Evolutionary conservation across 495 filamentous ascomycete genomes (phyloP).

Genomic region (Daldinia bambusicola): DNA sequence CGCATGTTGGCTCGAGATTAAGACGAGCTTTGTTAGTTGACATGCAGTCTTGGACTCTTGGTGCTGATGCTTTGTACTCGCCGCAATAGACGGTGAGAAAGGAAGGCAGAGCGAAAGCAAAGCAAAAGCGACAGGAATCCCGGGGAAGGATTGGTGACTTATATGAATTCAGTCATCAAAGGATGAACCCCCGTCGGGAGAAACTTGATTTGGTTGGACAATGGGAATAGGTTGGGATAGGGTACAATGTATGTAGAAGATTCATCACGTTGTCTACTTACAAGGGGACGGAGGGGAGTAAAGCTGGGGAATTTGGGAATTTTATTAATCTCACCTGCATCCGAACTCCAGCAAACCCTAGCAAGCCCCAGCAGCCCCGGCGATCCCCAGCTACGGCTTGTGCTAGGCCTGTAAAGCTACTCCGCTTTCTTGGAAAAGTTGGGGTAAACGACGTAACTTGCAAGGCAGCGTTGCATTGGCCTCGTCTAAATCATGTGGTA

Average conservation of each 20-base stretch:
- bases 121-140: constrained; percentile 7
- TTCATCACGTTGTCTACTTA: constrained; percentile 37
- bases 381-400: constrained; percentile 40
- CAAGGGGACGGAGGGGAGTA: constrained; percentile 25
- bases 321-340: constrained; percentile 48
- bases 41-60: constrained; percentile 22
- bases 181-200: constrained; percentile 27
- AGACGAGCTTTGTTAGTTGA: constrained; percentile 36
- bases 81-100: constrained; percentile 39
- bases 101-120: not conserved
- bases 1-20: constrained; percentile 44
- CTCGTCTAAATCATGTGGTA: constrained; percentile 41
- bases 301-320: constrained; percentile 35
- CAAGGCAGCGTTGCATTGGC: constrained; percentile 33
- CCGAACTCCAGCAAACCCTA: constrained; percentile 20
- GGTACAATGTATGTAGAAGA: constrained; percentile 3
- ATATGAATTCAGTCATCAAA: constrained; percentile 45
- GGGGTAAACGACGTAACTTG: constrained; percentile 45
- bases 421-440: constrained; percentile 51
- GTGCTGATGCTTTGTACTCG: constrained; percentile 29
- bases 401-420: constrained; percentile 38
- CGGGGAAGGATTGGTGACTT: constrained; percentile 41
- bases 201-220: constrained; percentile 44
- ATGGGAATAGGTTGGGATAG: constrained; percentile 18
- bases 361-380: constrained; percentile 18